Percentiles rank a stretch among this genome's conserved stretches.
These are phyloP conservation scores for Antitrichia curtipendula DNA, from an alignment of 225 moss, liverwort and hornwort species.

Conservation along the genomic window DNA sequence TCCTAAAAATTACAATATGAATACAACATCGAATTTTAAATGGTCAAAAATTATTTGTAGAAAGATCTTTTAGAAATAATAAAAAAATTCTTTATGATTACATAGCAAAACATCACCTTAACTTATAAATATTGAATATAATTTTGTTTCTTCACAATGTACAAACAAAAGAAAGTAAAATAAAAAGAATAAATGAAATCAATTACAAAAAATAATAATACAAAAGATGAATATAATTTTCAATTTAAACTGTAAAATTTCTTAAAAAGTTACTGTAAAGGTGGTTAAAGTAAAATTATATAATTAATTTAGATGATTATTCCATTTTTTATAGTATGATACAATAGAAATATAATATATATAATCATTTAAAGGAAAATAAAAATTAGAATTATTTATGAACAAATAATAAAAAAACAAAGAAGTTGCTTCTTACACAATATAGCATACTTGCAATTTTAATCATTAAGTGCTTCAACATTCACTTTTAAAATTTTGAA, in stretches of 20 bases:
- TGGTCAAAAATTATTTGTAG: no score
- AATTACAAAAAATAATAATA: not conserved
- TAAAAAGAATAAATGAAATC: no score
- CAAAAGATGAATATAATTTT: not conserved
- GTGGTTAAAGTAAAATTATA: not conserved
- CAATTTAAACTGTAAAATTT: not conserved
- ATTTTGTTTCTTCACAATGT: not conserved
- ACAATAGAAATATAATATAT: not conserved
- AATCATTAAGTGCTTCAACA: not conserved
- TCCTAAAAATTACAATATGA: no score
- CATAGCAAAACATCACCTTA: no score
- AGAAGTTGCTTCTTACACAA: not conserved
- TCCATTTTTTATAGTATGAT: not conserved
- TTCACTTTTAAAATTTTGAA: no score
- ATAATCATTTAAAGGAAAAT: fast-evolving
- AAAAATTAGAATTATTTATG: not conserved
- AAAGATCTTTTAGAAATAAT: not conserved
- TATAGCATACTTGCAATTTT: not conserved
- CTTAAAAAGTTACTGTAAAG: fast-evolving
- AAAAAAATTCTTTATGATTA: no score
- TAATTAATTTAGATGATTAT: not conserved
- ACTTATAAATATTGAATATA: no score
- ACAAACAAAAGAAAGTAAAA: fast-evolving
- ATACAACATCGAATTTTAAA: not conserved
- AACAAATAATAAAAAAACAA: not conserved